Evolutionary conservation across 2,329 filamentous ascomycete genomes (phyloP).

Genomic region (Trichoderma gracile): DNA sequence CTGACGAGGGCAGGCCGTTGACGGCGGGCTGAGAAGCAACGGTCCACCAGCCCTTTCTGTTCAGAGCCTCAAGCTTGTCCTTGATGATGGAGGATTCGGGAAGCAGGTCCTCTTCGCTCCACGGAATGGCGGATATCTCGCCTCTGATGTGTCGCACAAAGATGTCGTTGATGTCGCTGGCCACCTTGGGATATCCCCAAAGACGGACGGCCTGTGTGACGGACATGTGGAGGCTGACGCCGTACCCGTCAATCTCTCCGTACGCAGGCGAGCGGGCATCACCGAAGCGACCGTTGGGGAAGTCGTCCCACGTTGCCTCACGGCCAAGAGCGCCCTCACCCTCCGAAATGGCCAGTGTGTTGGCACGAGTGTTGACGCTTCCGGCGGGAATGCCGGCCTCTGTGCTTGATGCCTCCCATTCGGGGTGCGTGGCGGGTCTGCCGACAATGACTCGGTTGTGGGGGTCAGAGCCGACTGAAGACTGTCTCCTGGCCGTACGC

Average conservation of each 20-base stretch:
- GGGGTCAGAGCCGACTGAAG: slow-evolving; percentile 79
- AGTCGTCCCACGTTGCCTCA: slow-evolving; percentile 98
- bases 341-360: slow-evolving; percentile 90
- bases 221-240: slow-evolving; percentile 89
- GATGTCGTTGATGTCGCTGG: slow-evolving; percentile 72
- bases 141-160: slow-evolving; percentile 83
- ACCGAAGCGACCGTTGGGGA: slow-evolving; percentile 93
- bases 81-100: slow-evolving; percentile 83
- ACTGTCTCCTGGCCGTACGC: slow-evolving; percentile 61
- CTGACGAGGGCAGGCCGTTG: slow-evolving; percentile 75
- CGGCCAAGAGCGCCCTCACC: slow-evolving; percentile 85
- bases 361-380: slow-evolving; percentile 74
- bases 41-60: slow-evolving; percentile 88
- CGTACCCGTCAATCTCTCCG: slow-evolving; percentile 97
- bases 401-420: slow-evolving; percentile 71
- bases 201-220: slow-evolving; percentile 78
- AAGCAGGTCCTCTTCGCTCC: slow-evolving; percentile 87
- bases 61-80: slow-evolving; percentile 71
- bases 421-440: slow-evolving; percentile 57
- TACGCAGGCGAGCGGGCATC: slow-evolving; percentile 91
- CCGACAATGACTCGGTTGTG: slow-evolving; percentile 85
- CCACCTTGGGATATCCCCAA: slow-evolving; percentile 76
- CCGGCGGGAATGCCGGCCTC: slow-evolving; percentile 76
- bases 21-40: slow-evolving; percentile 94
- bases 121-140: slow-evolving; percentile 78